Base-by-base conservation (phyloP, 2,329 filamentous ascomycete species). In the Arachnomyces sp. region DNA sequence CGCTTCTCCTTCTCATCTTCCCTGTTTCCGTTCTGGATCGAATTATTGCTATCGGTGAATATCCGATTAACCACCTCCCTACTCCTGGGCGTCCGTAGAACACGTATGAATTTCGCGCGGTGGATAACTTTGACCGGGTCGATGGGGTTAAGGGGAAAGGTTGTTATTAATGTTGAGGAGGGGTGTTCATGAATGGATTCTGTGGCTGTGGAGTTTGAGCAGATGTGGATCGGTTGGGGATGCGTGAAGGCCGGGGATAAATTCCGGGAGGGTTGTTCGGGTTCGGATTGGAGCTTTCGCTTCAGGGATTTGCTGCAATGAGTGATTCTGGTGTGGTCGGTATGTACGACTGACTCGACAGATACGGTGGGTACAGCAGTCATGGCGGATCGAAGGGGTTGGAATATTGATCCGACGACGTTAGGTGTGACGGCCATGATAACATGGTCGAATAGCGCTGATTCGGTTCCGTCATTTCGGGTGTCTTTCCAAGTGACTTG, bases 401-500 rank as follows among this genome's bases (percentile, higher is more conserved):
- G 46, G 43, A 73, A 78, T 9, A 79, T 62, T 4, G 54, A 54
- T 4, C 63, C 68, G 0, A 70, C 72, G 3, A 75, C 66, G 45
- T 76, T 67, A 1, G 76, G 75, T 0, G 74, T 69, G 1, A 78
- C 71, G 0, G 73, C 74, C 1, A 79, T 57, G 16, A 79, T 57
- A 1, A 76, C 72, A 2, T 61, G 62, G 38, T 78, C 73, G 38
- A 77, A 77, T 0, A 49, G 38, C 13, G 69, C 62, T 16, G 50
- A 47, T 12, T 39, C 16, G 16, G 9, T 34, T 13, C n/a, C 31
- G 2, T 25, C n/a, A 18, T 33, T 21, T 9, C 28, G 17, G 3
- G 54, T 55, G 4, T 44, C 45, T 28, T 45, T 46, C 46, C 51
- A 55, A 12, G 39, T 47, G 12, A 56, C 44, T 33, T 45, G 41